Evolutionary conservation across 495 filamentous ascomycete genomes (phyloP), one percentile per base, ranked within the genome.

Genomic region (Hypoxylon fragiforme): DNA sequence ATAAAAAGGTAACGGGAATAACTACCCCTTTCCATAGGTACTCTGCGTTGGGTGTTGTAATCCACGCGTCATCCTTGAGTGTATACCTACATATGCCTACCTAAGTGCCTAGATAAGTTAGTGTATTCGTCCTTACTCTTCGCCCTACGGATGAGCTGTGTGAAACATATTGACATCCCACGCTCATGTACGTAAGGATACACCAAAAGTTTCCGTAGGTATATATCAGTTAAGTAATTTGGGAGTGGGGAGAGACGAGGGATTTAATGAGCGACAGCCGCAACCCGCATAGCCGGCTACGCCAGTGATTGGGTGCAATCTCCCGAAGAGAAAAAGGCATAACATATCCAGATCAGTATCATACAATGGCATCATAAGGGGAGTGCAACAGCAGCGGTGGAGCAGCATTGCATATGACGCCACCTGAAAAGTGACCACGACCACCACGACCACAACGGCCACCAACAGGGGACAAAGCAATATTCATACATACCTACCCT

Each of bases 91-190:
- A n/a, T n/a, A n/a, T n/a, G n/a, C n/a, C n/a, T n/a, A n/a, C n/a
- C n/a, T n/a, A n/a, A n/a, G n/a, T n/a, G n/a, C n/a, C n/a, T n/a
- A n/a, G n/a, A n/a, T n/a, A n/a, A n/a, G n/a, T n/a, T n/a, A n/a
- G n/a, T n/a, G n/a, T n/a, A n/a, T n/a, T n/a, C n/a, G n/a, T n/a
- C n/a, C n/a, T n/a, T 9, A 28, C 37, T 22, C 14, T 11, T 30
- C 45, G 41, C 50, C 56, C 57, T 50, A 51, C 51, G 36, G 54
- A 42, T 61, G 47, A 26, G 24, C 4, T 41, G 42, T 37, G 37
- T 61, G 51, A 61, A 61, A 55, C 57, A 55, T n/a, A n/a, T 51
- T 26, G 51, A 56, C 47, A 61, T 61, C 51, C 51, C 57, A 61
- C 51, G 58, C 41, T 62, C 44, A 21, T 44, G 19, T 34, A 39